Percentiles rank a stretch among this genome's conserved stretches.
Evolutionary conservation across 2,329 filamentous ascomycete species (phyloP).

Genomic region (Exophiala lecanii-corni): DNA sequence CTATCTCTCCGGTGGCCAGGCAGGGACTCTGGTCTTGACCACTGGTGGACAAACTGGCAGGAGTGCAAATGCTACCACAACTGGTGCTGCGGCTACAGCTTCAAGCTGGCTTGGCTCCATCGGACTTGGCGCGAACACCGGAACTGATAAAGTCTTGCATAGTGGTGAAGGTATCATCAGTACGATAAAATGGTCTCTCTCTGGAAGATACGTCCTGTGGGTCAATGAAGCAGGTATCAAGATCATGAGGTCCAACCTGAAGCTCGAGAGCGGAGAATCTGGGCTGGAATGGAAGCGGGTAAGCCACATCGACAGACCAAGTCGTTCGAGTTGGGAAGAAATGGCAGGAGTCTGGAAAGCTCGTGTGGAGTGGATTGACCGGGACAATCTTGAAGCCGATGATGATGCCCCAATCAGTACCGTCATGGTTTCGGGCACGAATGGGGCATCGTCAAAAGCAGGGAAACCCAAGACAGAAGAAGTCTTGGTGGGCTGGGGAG

Average conservation of each 20-base stretch:
- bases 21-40: constrained; percentile 83
- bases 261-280: constrained; percentile 68
- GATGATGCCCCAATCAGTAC: constrained; percentile 45
- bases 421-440: constrained; percentile 33
- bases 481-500: constrained; percentile 89
- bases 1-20: constrained; percentile 85
- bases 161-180: constrained; percentile 88
- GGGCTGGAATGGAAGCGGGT: constrained; percentile 93
- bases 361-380: constrained; percentile 87
- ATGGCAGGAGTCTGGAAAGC: constrained; percentile 97
- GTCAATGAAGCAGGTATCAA: constrained; percentile 96
- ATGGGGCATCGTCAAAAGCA: constrained; percentile 36
- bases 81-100: constrained; percentile 75
- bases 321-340: constrained; percentile 83
- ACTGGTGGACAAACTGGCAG: constrained; percentile 72
- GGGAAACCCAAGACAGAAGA: constrained; percentile 57
- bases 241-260: constrained; percentile 86
- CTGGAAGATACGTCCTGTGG: constrained; percentile 90
- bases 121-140: constrained; percentile 70
- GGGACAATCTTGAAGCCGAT: constrained; percentile 69
- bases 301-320: constrained; percentile 84
- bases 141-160: constrained; percentile 82
- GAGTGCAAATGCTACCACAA: constrained; percentile 79
- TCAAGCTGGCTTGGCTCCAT: constrained; percentile 89
- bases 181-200: constrained; percentile 89